A percentile compares a stretch with the other conserved stretches of the same genome.
Conservation (phyloP, 1,139 yeast genomes). For the Saccharomycopsis hybrid region DNA sequence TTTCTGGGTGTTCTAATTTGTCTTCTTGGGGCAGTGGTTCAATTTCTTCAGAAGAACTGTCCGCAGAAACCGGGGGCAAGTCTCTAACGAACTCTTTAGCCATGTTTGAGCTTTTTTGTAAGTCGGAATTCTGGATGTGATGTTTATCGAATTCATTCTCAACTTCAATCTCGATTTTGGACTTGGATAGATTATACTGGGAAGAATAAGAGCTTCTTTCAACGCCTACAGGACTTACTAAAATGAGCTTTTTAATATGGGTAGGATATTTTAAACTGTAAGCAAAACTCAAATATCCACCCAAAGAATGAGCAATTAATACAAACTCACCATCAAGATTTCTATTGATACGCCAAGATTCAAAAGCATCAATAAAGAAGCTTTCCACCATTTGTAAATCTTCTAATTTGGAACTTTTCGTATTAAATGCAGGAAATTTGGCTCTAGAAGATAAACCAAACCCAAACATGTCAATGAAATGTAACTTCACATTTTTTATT, state of each 20-base stretch:
- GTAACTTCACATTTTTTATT: conserved; percentile 51
- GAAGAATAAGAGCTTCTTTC: conserved; percentile 37
- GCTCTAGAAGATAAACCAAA: conserved; percentile 72
- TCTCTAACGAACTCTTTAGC: background rate
- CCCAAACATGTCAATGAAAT: conserved; percentile 69
- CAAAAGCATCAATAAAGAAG: conserved; percentile 77
- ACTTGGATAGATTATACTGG: conserved; percentile 7
- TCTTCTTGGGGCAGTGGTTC: too few relatives aligned
- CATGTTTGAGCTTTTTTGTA: conserved; percentile 3
- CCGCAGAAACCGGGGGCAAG: too few relatives aligned
- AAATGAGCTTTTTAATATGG: conserved; percentile 54
- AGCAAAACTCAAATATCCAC: conserved; percentile 78
- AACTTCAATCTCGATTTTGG: conserved; percentile 2
- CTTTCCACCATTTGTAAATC: conserved; percentile 40
- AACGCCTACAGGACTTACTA: conserved; percentile 89
- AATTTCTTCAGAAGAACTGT: too few relatives aligned
- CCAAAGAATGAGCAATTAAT: conserved; percentile 86
- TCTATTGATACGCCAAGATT: conserved; percentile 67
- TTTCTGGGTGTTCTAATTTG: too few relatives aligned
- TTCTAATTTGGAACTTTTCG: conserved; percentile 28
- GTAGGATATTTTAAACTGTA: conserved; percentile 73
- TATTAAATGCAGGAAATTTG: conserved; percentile 35
- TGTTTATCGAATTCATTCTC: background rate
- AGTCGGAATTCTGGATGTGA: background rate
- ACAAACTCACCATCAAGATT: conserved; percentile 50